A percentile compares a stretch with the other conserved stretches of the same genome.
These are phyloP conservation scores for Pestalotiopsis sp. DNA, from an alignment of 2,329 filamentous ascomycete genomes.

Conservation along the genomic window DNA sequence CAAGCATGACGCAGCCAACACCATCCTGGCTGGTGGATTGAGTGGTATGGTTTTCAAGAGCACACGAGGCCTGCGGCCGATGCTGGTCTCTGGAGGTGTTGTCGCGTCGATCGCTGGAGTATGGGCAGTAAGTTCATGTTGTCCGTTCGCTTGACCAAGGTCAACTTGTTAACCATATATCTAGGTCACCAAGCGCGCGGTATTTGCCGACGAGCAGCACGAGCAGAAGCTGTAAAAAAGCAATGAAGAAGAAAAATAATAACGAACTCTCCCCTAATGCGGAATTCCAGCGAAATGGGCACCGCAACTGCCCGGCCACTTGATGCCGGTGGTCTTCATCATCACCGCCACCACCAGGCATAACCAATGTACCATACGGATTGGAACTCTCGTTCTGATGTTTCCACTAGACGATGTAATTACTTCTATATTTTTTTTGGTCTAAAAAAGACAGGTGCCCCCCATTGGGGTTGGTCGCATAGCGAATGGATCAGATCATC, in stretches of 20 bases:
- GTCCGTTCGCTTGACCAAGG: neutral
- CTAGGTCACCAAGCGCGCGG: conserved; percentile 29
- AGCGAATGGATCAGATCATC: conserved; percentile 53
- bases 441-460: conserved; percentile 18
- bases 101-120: conserved; percentile 82
- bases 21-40: conserved; percentile 79
- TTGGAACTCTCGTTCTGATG: conserved; percentile 18
- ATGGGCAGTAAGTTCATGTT: conserved; percentile 77
- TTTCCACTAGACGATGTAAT: conserved; percentile 22
- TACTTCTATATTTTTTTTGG: conserved; percentile 19
- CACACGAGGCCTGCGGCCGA: conserved; percentile 84
- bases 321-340: neutral
- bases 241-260: neutral
- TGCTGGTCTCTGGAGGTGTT: conserved; percentile 92
- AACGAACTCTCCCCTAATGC: neutral
- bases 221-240: conserved; percentile 12
- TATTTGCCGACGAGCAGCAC: conserved; percentile 9
- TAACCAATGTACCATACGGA: conserved; percentile 29
- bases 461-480: conserved; percentile 32
- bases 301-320: neutral
- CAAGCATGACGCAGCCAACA: conserved; percentile 89
- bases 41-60: conserved; percentile 97
- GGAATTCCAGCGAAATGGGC: neutral
- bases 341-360: conserved; percentile 4
- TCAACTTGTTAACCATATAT: conserved; percentile 23